phyloP scores from a whole-genome alignment of 352 stramenopile species.

The Phytophthora boehmeriae region DNA sequence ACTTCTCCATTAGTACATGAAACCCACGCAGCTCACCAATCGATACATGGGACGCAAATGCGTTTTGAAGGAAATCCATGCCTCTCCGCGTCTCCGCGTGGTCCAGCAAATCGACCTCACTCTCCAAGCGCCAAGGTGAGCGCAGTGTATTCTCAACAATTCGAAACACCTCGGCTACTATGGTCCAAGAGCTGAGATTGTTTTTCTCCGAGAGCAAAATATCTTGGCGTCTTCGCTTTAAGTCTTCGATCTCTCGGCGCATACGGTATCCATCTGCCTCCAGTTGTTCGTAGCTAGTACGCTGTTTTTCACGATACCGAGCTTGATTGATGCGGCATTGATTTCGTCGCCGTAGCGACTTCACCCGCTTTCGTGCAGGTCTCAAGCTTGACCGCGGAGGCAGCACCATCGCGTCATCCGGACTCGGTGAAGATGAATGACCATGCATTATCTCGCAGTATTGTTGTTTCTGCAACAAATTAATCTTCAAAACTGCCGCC shows the following conservation, averaged over 20 bases:
- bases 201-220: conserved; percentile 1
- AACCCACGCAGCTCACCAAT: background rate
- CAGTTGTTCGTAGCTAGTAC: conserved; percentile 4
- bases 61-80: background rate
- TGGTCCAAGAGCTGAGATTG: conserved; percentile 19
- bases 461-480: no score
- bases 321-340: conserved; percentile 29
- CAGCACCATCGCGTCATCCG: background rate
- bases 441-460: no score
- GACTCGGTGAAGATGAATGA: background rate
- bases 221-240: conserved; percentile 3
- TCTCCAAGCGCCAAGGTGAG: background rate
- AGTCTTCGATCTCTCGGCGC: conserved; percentile 2
- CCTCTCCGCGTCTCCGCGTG: background rate
- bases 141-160: background rate
- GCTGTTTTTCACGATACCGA: conserved; percentile 29
- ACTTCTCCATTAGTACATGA: background rate
- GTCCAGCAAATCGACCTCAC: background rate
- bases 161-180: conserved; percentile 14
- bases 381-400: background rate
- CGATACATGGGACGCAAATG: background rate
- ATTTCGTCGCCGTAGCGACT: conserved; percentile 4
- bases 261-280: conserved; percentile 8
- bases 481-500: no score
- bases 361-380: background rate